Evolutionary conservation across 2,329 filamentous ascomycete genomes (phyloP).

Genomic region (Sporothrix globosa): DNA sequence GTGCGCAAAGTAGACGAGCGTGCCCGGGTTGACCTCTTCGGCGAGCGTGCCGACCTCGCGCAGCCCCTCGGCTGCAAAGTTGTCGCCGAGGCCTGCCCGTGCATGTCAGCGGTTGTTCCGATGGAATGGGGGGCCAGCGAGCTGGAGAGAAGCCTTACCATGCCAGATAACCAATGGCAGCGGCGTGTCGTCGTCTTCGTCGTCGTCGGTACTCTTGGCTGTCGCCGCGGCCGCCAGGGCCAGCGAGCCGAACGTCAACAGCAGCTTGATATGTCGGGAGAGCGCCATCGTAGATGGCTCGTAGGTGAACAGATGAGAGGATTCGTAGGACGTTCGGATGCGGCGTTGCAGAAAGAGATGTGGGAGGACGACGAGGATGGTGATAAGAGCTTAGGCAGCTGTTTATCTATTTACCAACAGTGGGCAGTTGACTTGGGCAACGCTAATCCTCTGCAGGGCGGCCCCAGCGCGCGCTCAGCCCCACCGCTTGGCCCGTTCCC

Average conservation of each 20-base stretch:
- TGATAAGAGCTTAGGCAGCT: constrained; percentile 20
- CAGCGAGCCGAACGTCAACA: constrained; percentile 42
- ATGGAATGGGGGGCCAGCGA: not conserved
- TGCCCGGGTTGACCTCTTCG: constrained; percentile 75
- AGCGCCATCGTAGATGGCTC: constrained; percentile 39
- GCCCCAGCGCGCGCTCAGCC: not conserved
- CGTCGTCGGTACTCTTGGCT: constrained; percentile 14
- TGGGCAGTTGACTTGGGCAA: constrained; percentile 1
- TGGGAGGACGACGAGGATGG: not conserved
- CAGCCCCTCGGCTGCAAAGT: constrained; percentile 76
- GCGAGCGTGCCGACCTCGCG: constrained; percentile 71
- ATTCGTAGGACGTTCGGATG: not conserved
- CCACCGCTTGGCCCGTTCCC: not conserved
- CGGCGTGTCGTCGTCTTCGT: constrained; percentile 62
- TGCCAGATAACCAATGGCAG: constrained; percentile 96
- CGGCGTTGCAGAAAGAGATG: not conserved
- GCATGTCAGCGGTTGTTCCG: constrained; percentile 32
- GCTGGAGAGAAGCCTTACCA: constrained; percentile 46
- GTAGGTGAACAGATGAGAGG: not conserved
- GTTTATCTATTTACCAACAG: constrained; percentile 5
- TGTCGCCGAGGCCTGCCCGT: constrained; percentile 64
- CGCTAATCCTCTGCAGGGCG: not conserved
- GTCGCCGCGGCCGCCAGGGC: constrained; percentile 44
- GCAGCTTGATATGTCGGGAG: constrained; percentile 38
- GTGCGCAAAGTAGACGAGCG: constrained; percentile 78